Evolutionary conservation across 1,284 basidiomycete species (phyloP).

Genomic region (Malassezia yamatoensis): DNA sequence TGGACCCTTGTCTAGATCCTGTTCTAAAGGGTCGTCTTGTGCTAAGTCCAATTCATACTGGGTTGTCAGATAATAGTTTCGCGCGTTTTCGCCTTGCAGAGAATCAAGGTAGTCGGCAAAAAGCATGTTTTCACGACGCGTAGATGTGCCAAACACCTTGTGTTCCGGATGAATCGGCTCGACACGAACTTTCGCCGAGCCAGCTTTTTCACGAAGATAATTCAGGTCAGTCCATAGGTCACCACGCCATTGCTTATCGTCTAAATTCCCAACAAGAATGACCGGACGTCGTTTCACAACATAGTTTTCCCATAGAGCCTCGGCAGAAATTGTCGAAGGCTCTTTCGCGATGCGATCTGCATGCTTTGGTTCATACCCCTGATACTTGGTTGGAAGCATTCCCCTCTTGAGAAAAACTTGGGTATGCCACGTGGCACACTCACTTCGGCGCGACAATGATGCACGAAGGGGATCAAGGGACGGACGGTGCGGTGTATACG

Average conservation of each 20-base stretch:
- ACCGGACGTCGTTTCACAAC: conserved; percentile 32
- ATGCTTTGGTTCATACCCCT: conserved; percentile 12
- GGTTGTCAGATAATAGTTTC: conserved; percentile 43
- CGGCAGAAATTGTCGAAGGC: conserved; percentile 18
- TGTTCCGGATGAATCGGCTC: conserved; percentile 35
- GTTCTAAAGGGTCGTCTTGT: background rate
- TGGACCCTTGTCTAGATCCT: conserved; percentile 21
- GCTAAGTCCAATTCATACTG: conserved; percentile 33
- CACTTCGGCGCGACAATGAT: conserved; percentile 9
- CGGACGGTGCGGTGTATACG: background rate
- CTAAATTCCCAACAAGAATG: conserved; percentile 31
- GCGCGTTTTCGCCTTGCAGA: conserved; percentile 24
- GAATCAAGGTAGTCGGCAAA: conserved; percentile 31
- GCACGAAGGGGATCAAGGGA: conserved; percentile 16
- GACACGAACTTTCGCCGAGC: conserved; percentile 35
- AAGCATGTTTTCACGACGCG: conserved; percentile 21
- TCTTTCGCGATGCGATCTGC: conserved; percentile 6
- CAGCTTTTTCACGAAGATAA: conserved; percentile 26
- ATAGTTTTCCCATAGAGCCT: conserved; percentile 33
- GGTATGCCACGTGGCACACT: background rate
- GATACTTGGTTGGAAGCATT: background rate
- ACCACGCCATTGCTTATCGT: conserved; percentile 30
- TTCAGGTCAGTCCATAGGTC: conserved; percentile 33
- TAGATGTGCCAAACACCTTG: conserved; percentile 36
- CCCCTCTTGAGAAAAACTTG: background rate